A percentile compares a stretch with the other conserved stretches of the same genome.
Conservation (phyloP, 2,329 filamentous ascomycete genomes). For the Zymoseptoria tritici region DNA sequence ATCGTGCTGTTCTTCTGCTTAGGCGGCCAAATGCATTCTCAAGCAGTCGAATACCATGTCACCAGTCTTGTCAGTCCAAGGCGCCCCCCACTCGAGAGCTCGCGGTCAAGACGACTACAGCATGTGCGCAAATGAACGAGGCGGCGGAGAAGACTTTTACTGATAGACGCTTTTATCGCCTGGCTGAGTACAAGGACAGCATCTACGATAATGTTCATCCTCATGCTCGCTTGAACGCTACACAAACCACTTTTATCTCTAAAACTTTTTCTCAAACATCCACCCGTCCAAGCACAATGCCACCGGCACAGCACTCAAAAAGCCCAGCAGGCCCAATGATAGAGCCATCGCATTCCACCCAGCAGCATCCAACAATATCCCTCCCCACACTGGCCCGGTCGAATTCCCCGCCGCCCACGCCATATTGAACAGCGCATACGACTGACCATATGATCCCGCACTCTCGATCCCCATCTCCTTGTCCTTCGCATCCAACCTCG, state of each 20-base stretch:
- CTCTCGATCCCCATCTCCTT: constrained; percentile 4
- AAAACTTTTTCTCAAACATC: background rate
- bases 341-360: constrained; percentile 22
- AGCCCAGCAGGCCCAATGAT: constrained; percentile 31
- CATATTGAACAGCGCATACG: constrained; percentile 40
- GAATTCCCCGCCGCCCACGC: constrained; percentile 20
- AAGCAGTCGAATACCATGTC: too few relatives aligned
- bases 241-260: background rate
- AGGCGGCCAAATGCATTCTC: too few relatives aligned
- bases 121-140: too few relatives aligned
- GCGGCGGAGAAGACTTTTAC: too few relatives aligned
- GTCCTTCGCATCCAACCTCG: constrained; percentile 8
- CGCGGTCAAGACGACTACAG: too few relatives aligned
- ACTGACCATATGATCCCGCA: constrained; percentile 39
- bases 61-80: too few relatives aligned
- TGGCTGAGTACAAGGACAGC: too few relatives aligned
- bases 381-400: constrained; percentile 20
- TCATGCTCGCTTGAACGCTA: background rate
- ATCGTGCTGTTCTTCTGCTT: too few relatives aligned
- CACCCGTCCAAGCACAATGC: constrained; percentile 17
- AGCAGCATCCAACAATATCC: constrained; percentile 17
- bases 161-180: too few relatives aligned
- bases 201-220: too few relatives aligned
- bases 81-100: too few relatives aligned
- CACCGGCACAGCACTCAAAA: constrained; percentile 42